Percentiles rank a stretch among this genome's conserved stretches.
These are phyloP conservation scores for Parmelia sp. DNA, from an alignment of 495 filamentous ascomycete species.

Conservation along the genomic window DNA sequence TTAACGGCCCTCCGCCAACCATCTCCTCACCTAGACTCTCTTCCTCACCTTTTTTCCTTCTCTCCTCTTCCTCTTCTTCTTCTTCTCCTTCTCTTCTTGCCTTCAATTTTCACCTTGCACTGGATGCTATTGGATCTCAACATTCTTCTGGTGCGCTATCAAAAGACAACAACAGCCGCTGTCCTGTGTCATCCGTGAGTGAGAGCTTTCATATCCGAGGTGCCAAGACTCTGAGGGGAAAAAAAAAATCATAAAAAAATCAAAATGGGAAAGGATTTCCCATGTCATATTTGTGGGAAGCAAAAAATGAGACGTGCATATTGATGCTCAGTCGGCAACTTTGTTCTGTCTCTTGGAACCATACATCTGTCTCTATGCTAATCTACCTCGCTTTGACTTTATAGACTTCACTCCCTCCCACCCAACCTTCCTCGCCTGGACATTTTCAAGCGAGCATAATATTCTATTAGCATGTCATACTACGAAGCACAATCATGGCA, in stretches of 20 bases:
- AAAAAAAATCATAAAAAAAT: neutral
- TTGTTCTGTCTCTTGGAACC: neutral
- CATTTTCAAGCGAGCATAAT: neutral
- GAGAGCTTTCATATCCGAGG: neutral
- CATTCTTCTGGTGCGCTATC: neutral
- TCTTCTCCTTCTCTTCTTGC: neutral
- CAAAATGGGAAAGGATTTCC: neutral
- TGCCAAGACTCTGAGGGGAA: neutral
- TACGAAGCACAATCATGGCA: conserved; percentile 87
- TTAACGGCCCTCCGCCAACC: neutral
- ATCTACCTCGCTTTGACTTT: neutral
- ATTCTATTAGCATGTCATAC: conserved; percentile 62
- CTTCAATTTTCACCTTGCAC: neutral
- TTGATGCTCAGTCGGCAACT: neutral
- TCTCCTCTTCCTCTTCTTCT: neutral
- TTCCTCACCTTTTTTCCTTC: neutral
- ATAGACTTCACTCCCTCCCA: conserved; percentile 14
- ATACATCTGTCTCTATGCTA: neutral
- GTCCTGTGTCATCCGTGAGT: neutral
- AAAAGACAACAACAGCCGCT: neutral
- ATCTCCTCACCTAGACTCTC: neutral
- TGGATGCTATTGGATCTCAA: neutral
- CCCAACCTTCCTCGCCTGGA: conserved; percentile 11
- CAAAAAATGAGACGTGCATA: conserved; percentile 3
- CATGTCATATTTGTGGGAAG: neutral